These are phyloP conservation scores for Amanita polypyramis DNA, from an alignment of 768 basidiomycete species.

Conservation along the genomic window DNA sequence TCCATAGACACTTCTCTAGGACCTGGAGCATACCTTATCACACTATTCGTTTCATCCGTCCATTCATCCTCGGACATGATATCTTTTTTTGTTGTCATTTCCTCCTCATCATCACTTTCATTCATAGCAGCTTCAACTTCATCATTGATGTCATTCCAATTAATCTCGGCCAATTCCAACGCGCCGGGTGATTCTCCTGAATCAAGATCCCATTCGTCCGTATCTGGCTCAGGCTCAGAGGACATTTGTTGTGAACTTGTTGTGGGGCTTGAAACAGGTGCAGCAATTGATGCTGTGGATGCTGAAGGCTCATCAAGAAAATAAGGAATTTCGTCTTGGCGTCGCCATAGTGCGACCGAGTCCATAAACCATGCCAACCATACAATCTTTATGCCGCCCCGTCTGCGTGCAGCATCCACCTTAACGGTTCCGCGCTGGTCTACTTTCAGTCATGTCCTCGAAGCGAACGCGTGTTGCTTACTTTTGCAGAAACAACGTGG, in stretches of 20 bases:
- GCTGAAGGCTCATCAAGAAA: constrained; percentile 51
- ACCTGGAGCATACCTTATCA: constrained; percentile 9
- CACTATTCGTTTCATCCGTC: constrained; percentile 37
- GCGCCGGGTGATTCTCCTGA: constrained; percentile 8
- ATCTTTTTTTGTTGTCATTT: constrained; percentile 28
- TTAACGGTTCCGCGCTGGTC: constrained; percentile 81
- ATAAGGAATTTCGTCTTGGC: constrained; percentile 72
- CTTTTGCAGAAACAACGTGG: constrained; percentile 89
- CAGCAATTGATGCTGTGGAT: constrained; percentile 13
- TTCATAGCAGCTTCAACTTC: constrained; percentile 85
- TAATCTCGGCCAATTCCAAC: constrained; percentile 50
- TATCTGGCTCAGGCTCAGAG: constrained; percentile 56
- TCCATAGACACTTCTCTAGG: constrained; percentile 11
- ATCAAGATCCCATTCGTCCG: constrained; percentile 45
- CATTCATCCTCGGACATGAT: constrained; percentile 43
- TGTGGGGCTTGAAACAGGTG: constrained; percentile 24
- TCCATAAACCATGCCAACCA: constrained; percentile 87
- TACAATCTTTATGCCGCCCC: constrained; percentile 75
- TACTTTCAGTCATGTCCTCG: constrained; percentile 4
- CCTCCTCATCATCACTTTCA: constrained; percentile 60
- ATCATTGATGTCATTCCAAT: constrained; percentile 78
- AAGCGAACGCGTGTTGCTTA: constrained; percentile 18
- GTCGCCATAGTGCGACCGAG: constrained; percentile 79
- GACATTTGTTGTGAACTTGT: constrained; percentile 37
- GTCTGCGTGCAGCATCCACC: constrained; percentile 71